Evolutionary conservation across 2,329 filamentous ascomycete genomes (phyloP).

Genomic region (Exophiala bonariae): DNA sequence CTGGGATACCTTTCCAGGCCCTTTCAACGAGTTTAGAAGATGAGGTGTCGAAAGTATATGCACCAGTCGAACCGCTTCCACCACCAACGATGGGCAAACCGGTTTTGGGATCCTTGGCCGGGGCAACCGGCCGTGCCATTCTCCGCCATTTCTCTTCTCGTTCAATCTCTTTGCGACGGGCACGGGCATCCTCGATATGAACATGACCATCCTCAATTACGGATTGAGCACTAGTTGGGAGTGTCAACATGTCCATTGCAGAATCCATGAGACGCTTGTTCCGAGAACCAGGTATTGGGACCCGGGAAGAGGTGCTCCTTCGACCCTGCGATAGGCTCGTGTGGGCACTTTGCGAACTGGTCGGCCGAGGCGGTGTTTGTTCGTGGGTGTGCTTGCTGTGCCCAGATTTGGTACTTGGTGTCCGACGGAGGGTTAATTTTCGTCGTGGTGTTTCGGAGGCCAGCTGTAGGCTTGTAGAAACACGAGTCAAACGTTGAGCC

Average conservation of each 20-base stretch:
- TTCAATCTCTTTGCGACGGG: slow-evolving; percentile 56
- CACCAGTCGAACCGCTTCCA: slow-evolving; percentile 51
- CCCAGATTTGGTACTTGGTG: slow-evolving; percentile 48
- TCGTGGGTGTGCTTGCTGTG: slow-evolving; percentile 28
- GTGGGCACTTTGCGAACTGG: slow-evolving; percentile 39
- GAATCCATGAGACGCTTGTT: slow-evolving; percentile 58
- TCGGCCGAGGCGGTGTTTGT: slow-evolving; percentile 33
- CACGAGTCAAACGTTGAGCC: slow-evolving; percentile 53
- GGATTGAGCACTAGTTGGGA: slow-evolving; percentile 41
- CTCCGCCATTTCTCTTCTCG: slow-evolving; percentile 68
- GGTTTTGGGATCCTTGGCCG: slow-evolving; percentile 36
- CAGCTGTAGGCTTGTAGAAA: slow-evolving; percentile 60
- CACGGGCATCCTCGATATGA: slow-evolving; percentile 21
- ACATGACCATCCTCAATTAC: slow-evolving; percentile 48
- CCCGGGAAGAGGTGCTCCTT: slow-evolving; percentile 48
- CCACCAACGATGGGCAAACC: slow-evolving; percentile 42
- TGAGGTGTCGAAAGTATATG: slow-evolving; percentile 75
- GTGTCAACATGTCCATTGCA: slow-evolving; percentile 65
- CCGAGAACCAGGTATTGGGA: slow-evolving; percentile 37
- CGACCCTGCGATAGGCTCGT: slow-evolving; percentile 38
- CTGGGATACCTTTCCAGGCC: slow-evolving; percentile 97
- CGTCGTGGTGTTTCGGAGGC: slow-evolving; percentile 57
- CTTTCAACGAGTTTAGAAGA: slow-evolving; percentile 85
- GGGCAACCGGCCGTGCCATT: slow-evolving; percentile 58
- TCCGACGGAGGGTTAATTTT: slow-evolving; percentile 52